Base-by-base conservation (phyloP, 2,329 filamentous ascomycete species). In the Phialophora verrucosa region DNA sequence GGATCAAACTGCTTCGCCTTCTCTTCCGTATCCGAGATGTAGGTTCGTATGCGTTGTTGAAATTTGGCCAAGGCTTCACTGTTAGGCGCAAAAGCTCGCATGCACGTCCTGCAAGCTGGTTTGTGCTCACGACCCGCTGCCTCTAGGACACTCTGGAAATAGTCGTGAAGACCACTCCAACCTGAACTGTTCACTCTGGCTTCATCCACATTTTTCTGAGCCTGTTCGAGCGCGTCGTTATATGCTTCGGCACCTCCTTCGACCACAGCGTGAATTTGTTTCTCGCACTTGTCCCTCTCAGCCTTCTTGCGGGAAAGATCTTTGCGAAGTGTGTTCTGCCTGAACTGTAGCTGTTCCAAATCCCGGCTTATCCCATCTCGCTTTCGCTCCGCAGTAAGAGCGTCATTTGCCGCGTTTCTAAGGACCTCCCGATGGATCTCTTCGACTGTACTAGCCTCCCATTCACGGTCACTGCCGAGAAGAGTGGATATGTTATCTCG, bases 91-190 rank as follows among this genome's bases (percentile, higher is more conserved):
- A 97, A 93, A 3, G 83, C 78, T 61, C 92, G 87, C 51, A 87
- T 84, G 75, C 94, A 98, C 25, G 95, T 86, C 38, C 87, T 85
- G 76, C 94, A 98, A 53, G 85, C 85, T 71, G 92, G 90, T 62
- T 90, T 86, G 62, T 90, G 85, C 31, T 60, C 62, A 12, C 62
- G 42, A 42, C 25, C 32, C 23, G 65, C 50, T 25, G 83, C 84
- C 42, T 87, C 83, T 59, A 92, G 81, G 74, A 90, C 92, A 59
- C 87, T 86, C 53, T 81, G 81, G 75, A 91, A 93, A 76, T 92
- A 96, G 14, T 89, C 84, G 56, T 88, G 85, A 69, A 93, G 82
- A 32, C 88, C 87, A 59, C 88, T 87, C 69, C 72, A 90, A 59
- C 91, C 87, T 63, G 88, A 89, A 14, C 90, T 82, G 65, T 94